phyloP scores from a whole-genome alignment of 1,284 basidiomycete species.

The Trametes versicolor region DNA sequence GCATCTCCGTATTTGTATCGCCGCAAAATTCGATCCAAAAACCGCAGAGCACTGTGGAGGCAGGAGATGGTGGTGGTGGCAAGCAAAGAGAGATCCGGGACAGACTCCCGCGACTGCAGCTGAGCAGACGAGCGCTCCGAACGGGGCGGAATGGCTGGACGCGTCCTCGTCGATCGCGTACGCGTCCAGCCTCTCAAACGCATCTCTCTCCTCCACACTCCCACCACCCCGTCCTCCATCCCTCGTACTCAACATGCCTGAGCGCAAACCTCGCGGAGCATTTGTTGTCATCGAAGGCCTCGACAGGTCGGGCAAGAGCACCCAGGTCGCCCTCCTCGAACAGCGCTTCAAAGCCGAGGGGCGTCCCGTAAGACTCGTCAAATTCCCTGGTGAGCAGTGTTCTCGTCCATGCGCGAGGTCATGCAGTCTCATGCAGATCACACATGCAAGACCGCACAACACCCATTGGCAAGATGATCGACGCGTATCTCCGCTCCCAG shows the following conservation, averaged over 20 bases:
- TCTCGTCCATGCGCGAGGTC: background rate
- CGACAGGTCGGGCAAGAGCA: constrained; percentile 94
- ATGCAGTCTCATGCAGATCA: background rate
- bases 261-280: constrained; percentile 75
- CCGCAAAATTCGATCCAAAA: background rate
- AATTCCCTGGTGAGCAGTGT: constrained; percentile 83
- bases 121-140: constrained; percentile 17
- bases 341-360: constrained; percentile 55
- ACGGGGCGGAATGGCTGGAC: constrained; percentile 9
- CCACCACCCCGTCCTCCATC: no score
- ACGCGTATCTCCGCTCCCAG: constrained; percentile 87
- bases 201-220: background rate
- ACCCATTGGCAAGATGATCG: constrained; percentile 92
- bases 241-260: constrained; percentile 33
- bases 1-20: no score
- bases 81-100: background rate
- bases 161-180: constrained; percentile 20
- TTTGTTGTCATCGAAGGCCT: constrained; percentile 95
- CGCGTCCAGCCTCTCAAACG: constrained; percentile 9
- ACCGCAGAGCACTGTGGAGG: background rate
- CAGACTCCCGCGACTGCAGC: background rate
- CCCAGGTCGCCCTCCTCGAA: constrained; percentile 77
- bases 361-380: constrained; percentile 63
- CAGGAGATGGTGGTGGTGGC: background rate
- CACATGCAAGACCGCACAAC: constrained; percentile 85